Evolutionary conservation across 495 filamentous ascomycete species (phyloP), one percentile per base, ranked within the genome.

Genomic region (Talaromyces borbonicus): DNA sequence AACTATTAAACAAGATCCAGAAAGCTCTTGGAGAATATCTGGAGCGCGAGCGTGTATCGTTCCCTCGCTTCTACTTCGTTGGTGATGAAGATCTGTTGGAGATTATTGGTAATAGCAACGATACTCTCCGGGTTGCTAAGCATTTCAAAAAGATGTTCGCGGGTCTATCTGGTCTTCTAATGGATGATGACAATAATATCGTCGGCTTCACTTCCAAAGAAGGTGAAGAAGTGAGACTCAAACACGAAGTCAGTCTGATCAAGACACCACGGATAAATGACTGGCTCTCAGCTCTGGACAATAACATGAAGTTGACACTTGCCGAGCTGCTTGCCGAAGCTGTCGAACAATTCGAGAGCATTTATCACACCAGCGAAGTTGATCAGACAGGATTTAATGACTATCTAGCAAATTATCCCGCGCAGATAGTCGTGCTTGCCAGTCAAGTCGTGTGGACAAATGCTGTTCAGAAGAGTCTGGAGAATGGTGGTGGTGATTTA

Each of bases 101-200:
- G 63, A 99, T 99, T 63, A 99, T 99, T 42, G 92, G 92, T 59
- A 99, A 99, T 63, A 95, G 89, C 64, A 96, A 95, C 55, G 92
- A 99, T 55, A 93, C 90, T 8, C 70, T 87, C 54, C 87, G 92
- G 20, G 89, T 99, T 48, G 85, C 90, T 36, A 97, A 97, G 62
- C 92, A 99, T 62, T 87, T 99, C 70, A 87, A 93, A 64, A 99
- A 99, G 73, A 99, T 99, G 92, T 99, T 99, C 68, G 92, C 92
- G 45, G 92, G 92, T 41, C 69, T 99, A 19, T 86, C 81, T 4
- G 90, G 90, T 1, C 73, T 99, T 27, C 71, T 92, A 18, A 86
- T 95, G 73, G 88, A 95, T 55, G 89, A 96, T 47, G 83, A 95
- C 49, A 77, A 79, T 27, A 78, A 82, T 49, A 96, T 99, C 49